Evolutionary conservation across 2,329 filamentous ascomycete genomes (phyloP), one percentile per base, ranked within the genome.

Genomic region (Calonectria leucothoes): DNA sequence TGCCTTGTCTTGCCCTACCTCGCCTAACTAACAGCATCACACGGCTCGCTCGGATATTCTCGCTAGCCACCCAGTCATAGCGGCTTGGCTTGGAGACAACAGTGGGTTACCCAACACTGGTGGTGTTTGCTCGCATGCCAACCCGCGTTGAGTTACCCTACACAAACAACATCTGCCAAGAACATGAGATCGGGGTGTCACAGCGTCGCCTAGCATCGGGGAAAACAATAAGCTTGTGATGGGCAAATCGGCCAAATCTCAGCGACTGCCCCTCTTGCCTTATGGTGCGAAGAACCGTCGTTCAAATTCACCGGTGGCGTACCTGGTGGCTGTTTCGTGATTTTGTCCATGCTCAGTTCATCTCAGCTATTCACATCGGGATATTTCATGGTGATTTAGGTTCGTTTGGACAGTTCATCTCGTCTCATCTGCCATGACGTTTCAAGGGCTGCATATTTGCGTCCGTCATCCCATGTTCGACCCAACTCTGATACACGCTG

Each of bases 401-500:
- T 42, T 45, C 57, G 15, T 23, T 31, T 61, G 31, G 23, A 15
- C n/a, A 10, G 52, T 68, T 68, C 39, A 39, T 68, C 33, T 64
- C 23, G 14, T 55, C 27, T 64, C 64, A 59, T 72, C 55, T 72
- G 25, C 39, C 7, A 12, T 29, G 52, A 27, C n/a, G 70, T 64
- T 71, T 68, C 64, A 68, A 71, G 55, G 33, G 17, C 31, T 63
- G 42, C 55, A 42, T 49, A 37, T 49, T 72, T 52, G 35, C 15
- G 55, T 37, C 33, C 35, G 33, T 55, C 55, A 55, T 69, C 55
- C 52, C 55, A 69, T 71, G 37, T 51, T 64, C 64, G 17, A 29
- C 29, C 23, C 37, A 29, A n/a, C 31, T 31, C 45, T 71, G 64
- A 51, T 29, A 59, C 51, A 61, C 33, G n/a, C 4, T 23, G n/a